These are phyloP conservation scores for Suillus subalutaceus DNA, from an alignment of 768 basidiomycete genomes.

Conservation along the genomic window DNA sequence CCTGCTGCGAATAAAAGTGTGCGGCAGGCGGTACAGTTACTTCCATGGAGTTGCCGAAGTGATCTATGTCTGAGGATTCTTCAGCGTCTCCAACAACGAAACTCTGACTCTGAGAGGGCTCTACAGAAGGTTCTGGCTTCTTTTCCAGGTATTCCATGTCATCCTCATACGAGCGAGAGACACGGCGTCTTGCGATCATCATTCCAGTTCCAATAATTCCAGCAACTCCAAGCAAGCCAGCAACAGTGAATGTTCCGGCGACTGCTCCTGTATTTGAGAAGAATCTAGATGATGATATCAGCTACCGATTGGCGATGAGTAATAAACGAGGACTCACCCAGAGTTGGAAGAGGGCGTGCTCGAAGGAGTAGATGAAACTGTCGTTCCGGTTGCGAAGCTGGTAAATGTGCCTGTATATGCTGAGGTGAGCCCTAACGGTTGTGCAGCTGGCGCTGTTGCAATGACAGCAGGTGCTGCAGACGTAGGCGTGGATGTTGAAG, in stretches of 20 bases:
- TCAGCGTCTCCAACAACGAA: slow-evolving; percentile 19
- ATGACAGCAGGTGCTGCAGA: background rate
- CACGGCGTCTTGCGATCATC: slow-evolving; percentile 35
- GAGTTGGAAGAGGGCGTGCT: slow-evolving; percentile 26
- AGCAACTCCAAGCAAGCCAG: slow-evolving; percentile 40
- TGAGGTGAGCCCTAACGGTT: background rate
- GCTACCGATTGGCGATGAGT: background rate
- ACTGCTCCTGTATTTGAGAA: slow-evolving; percentile 49
- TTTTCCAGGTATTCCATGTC: slow-evolving; percentile 34
- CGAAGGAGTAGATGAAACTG: slow-evolving; percentile 20
- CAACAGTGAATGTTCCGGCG: slow-evolving; percentile 46
- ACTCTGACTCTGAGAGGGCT: slow-evolving; percentile 18
- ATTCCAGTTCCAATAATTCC: slow-evolving; percentile 32
- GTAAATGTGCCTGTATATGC: background rate
- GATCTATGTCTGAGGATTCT: slow-evolving; percentile 23
- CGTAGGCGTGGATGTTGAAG: slow-evolving; percentile 11
- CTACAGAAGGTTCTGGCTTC: slow-evolving; percentile 11
- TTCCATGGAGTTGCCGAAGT: slow-evolving; percentile 25
- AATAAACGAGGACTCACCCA: background rate
- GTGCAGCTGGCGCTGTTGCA: slow-evolving; percentile 9
- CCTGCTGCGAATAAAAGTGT: slow-evolving; percentile 27
- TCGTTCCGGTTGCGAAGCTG: slow-evolving; percentile 1
- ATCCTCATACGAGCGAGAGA: slow-evolving; percentile 25
- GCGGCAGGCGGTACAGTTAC: slow-evolving; percentile 18
- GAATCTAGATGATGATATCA: slow-evolving; percentile 38